Evolutionary conservation across 331 rosid species (phyloP).

Genomic region (Rhamnella rubrinervis): DNA sequence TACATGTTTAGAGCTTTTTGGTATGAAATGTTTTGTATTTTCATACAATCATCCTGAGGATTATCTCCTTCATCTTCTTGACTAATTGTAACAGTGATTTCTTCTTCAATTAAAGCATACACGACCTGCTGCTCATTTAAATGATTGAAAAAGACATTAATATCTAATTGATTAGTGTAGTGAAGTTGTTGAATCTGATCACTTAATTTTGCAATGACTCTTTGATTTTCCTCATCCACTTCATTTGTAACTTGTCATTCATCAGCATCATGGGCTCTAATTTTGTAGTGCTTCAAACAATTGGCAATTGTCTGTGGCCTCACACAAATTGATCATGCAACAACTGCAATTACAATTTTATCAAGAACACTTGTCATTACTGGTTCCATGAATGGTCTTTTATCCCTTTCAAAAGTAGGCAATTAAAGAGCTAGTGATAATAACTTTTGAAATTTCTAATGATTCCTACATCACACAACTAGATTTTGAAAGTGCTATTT

Average conservation of each 20-base stretch:
- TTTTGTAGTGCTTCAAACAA: neutral
- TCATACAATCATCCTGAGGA: neutral
- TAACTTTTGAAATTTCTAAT: neutral
- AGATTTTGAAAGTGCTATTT: neutral
- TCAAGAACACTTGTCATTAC: neutral
- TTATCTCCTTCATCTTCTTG: neutral
- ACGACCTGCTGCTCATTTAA: neutral
- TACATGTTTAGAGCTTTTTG: neutral
- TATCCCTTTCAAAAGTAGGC: neutral
- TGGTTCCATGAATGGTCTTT: neutral
- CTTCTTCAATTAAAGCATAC: neutral
- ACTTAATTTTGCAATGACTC: neutral
- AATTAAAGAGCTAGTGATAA: neutral
- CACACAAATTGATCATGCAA: neutral
- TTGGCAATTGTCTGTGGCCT: neutral
- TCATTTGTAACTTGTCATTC: neutral
- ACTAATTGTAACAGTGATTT: neutral
- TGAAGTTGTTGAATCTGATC: neutral
- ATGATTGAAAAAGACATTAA: neutral
- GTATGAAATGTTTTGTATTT: neutral
- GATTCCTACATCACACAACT: neutral
- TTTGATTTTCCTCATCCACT: neutral
- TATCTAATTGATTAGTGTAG: neutral
- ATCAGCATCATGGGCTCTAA: neutral
- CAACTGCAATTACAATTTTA: neutral